Percentiles rank a stretch among this genome's conserved stretches.
Conservation (phyloP, 768 basidiomycete genomes). For the Boletus edulis region DNA sequence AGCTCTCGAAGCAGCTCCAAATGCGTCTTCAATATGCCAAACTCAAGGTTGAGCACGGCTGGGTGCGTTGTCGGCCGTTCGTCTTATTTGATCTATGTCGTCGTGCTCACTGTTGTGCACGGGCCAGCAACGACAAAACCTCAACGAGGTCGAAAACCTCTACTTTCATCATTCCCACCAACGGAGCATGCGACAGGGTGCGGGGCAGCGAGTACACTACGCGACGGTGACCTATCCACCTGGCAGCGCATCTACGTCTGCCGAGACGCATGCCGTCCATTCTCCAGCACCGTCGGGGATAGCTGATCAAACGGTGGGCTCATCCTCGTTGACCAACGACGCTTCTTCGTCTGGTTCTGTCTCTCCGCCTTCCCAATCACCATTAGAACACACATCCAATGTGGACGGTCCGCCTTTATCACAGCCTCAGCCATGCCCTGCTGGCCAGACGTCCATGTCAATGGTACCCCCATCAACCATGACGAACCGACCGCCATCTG, state of each 20-base stretch:
- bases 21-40: constrained; percentile 74
- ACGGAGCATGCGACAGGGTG: constrained; percentile 28
- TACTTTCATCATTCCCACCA: constrained; percentile 74
- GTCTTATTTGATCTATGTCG: neutral
- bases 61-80: constrained; percentile 42
- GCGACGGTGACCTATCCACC: neutral
- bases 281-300: constrained; percentile 13
- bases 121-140: constrained; percentile 66
- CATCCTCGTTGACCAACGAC: constrained; percentile 2
- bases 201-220: constrained; percentile 18
- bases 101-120: neutral
- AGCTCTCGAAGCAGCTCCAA: constrained; percentile 73
- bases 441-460: neutral
- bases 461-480: too few relatives aligned
- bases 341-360: neutral
- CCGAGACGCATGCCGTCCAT: constrained; percentile 5
- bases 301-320: constrained; percentile 15
- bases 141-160: constrained; percentile 81
- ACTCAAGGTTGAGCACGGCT: constrained; percentile 78
- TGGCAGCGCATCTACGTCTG: neutral
- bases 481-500: neutral
- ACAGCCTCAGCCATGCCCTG: neutral
- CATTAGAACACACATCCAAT: neutral
- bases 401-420: constrained; percentile 1
- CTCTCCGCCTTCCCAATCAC: constrained; percentile 5